Evolutionary conservation across 2,329 filamentous ascomycete species (phyloP).

Genomic region (Aspergillus glaucus): DNA sequence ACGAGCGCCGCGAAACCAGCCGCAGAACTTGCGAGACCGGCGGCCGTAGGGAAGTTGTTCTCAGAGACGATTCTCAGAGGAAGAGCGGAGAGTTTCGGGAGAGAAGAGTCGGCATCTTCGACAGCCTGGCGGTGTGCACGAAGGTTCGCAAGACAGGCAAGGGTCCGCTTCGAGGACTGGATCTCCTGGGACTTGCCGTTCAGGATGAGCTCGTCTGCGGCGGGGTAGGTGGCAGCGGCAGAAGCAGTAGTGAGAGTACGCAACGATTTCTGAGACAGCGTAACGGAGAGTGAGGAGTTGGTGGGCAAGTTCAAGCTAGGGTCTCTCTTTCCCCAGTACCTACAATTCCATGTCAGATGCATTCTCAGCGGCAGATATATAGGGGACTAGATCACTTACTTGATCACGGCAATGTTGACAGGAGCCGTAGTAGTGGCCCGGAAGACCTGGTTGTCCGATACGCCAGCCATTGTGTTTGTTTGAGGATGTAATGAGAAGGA

Average conservation of each 20-base stretch:
- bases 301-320: conserved; percentile 90
- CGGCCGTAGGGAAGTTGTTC: conserved; percentile 99
- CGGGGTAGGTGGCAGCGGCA: conserved; percentile 66
- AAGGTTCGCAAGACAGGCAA: conserved; percentile 86
- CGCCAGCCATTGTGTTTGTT: conserved; percentile 24
- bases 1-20: conserved; percentile 64
- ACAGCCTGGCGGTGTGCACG: conserved; percentile 68
- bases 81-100: conserved; percentile 74
- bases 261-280: conserved; percentile 86
- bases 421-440: conserved; percentile 93
- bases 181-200: conserved; percentile 81
- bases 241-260: conserved; percentile 94
- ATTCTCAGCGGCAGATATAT: background rate
- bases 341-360: conserved; percentile 19
- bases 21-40: conserved; percentile 66
- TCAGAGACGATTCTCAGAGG: conserved; percentile 83
- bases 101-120: conserved; percentile 62
- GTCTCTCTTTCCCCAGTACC: conserved; percentile 97
- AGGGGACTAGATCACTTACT: conserved; percentile 48
- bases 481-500: conserved; percentile 1
- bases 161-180: conserved; percentile 72
- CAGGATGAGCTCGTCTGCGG: conserved; percentile 67
- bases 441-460: conserved; percentile 55
- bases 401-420: conserved; percentile 97
- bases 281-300: conserved; percentile 95